Base-by-base conservation (phyloP, 1,139 yeast genomes). In the Chernovozyma sophiae-reginae region DNA sequence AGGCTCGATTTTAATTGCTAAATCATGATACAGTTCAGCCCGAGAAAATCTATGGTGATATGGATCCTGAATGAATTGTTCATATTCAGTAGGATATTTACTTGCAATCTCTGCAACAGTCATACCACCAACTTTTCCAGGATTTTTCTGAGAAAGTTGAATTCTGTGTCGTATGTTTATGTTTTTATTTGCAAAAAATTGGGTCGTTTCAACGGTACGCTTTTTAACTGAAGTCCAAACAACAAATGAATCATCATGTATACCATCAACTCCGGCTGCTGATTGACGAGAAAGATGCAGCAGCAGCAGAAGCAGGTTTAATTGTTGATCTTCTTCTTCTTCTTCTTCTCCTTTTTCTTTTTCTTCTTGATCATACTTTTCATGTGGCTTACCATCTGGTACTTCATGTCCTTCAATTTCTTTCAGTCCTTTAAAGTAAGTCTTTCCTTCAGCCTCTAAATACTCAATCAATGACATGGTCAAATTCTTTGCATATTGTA, bases 1-100 rank as follows among this genome's bases (percentile, higher is more conserved):
- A 0, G 98, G 96, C 60, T 94, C 98, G 61, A 94, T 78, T 48
- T 96, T 81, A 31, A 92, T 84, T 0, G 98, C 97, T 40, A 94
- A 72, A 58, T 92, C 98, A 59, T 92, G 98, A 56, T 89, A 92
- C 39, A 95, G 86, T 60, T 92, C 99, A 0, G 95, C 87, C 38
- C 97, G 72, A 6, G 96, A 87, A 56, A 79, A 92, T 41, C 98
- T 72, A 57, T 85, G 92, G 58, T 92, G 97, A 55, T 92, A 94
- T 2, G 96, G 96, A 56, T 90, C 97, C 43, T 69, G 65, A 38
- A 64, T 43, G 53, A 79, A 86, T 49, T 76, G 81, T 41, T 68
- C 72, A 53, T 73, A 85, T 48, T 89, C 97, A 2, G 67, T 72
- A 1, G 96, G 95, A 52, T 66, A 86, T 46, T 68, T 64, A 31